Conservation (phyloP, 2,329 filamentous ascomycete species). For the Clonostachys sp. region DNA sequence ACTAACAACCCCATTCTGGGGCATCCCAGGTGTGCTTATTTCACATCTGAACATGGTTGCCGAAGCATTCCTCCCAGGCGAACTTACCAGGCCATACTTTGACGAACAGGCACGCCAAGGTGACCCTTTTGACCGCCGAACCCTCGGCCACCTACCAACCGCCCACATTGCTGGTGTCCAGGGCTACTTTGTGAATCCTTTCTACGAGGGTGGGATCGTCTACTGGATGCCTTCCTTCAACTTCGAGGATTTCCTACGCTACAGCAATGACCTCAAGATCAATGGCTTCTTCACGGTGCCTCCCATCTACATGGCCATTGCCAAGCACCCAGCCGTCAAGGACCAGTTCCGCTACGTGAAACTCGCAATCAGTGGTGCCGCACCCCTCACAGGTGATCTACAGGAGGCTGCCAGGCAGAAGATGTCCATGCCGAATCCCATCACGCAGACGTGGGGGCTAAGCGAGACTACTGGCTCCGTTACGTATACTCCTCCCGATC, state of each 20-base stretch:
- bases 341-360: constrained; percentile 49
- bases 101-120: constrained; percentile 13
- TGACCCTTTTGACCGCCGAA: constrained; percentile 19
- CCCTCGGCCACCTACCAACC: constrained; percentile 35
- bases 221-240: constrained; percentile 63
- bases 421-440: constrained; percentile 30
- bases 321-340: constrained; percentile 48
- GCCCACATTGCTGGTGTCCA: constrained; percentile 41
- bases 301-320: constrained; percentile 55
- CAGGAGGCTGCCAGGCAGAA: constrained; percentile 45
- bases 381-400: constrained; percentile 49
- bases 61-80: constrained; percentile 20
- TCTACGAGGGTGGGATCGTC: constrained; percentile 37
- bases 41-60: constrained; percentile 40
- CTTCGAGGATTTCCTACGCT: constrained; percentile 47
- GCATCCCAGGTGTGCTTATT: constrained; percentile 26
- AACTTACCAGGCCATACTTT: constrained; percentile 19
- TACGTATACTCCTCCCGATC: constrained; percentile 34
- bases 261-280: constrained; percentile 42
- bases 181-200: constrained; percentile 32
- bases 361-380: constrained; percentile 46
- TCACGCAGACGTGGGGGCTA: constrained; percentile 53
- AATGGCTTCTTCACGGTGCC: constrained; percentile 56
- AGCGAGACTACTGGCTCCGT: constrained; percentile 49
- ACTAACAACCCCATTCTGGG: neutral